phyloP scores from a whole-genome alignment of 176 grass and related monocot genomes.

The Areca catechu region DNA sequence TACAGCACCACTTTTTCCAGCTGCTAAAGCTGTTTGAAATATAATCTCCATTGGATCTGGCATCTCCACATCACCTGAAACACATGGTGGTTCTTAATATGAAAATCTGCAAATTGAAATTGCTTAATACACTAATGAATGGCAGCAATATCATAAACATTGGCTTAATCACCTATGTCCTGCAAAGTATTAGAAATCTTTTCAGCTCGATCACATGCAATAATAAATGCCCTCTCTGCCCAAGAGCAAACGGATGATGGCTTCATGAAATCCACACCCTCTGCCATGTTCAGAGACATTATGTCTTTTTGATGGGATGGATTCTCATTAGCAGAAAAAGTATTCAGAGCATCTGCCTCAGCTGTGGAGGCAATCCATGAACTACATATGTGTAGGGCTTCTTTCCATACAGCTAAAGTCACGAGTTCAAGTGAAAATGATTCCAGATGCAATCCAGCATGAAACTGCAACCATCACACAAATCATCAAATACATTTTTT shows the following conservation, averaged over 20 bases:
- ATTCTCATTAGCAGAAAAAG: slow-evolving; percentile 11
- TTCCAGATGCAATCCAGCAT: slow-evolving; percentile 41
- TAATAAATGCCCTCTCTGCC: slow-evolving; percentile 59
- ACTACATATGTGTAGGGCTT: slow-evolving; percentile 38
- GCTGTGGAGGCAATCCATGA: slow-evolving; percentile 23
- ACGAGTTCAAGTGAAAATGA: slow-evolving; percentile 57
- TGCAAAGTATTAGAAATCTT: slow-evolving; percentile 40
- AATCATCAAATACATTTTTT: neutral
- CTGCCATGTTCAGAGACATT: slow-evolving; percentile 18
- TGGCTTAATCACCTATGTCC: slow-evolving; percentile 34
- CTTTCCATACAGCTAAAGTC: slow-evolving; percentile 55
- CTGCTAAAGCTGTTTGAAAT: slow-evolving; percentile 56
- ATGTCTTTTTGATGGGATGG: slow-evolving; percentile 13
- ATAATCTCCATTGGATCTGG: slow-evolving; percentile 67
- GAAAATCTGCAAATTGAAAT: slow-evolving; percentile 10
- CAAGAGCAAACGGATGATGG: slow-evolving; percentile 29
- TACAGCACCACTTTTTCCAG: slow-evolving; percentile 22
- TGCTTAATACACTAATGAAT: neutral
- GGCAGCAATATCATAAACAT: slow-evolving; percentile 1
- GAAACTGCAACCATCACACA: slow-evolving; percentile 27
- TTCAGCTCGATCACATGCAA: slow-evolving; percentile 60
- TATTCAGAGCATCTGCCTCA: slow-evolving; percentile 10
- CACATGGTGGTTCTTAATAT: slow-evolving; percentile 7
- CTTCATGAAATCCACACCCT: slow-evolving; percentile 37
- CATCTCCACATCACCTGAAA: slow-evolving; percentile 53